Evolutionary conservation across 345 rosid species (phyloP), one percentile per base, ranked within the genome.

Genomic region (Rhodamnia argentea): DNA sequence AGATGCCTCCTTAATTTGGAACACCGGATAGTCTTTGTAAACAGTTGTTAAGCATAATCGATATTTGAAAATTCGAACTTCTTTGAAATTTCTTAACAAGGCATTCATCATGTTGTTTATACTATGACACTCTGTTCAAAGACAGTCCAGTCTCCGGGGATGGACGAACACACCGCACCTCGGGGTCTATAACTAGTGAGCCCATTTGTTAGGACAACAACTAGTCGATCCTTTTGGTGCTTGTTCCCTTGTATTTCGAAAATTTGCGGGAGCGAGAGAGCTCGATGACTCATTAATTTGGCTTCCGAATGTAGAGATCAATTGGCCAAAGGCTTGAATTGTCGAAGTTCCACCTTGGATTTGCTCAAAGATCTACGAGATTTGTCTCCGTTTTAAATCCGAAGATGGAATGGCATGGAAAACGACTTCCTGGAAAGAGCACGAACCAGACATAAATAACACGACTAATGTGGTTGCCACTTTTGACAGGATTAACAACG

Each of bases 31-130:
- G 15, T 29, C 42, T 64, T 29, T 15, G 15, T 7, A 2, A 8
- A 1, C 76, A 37, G 0, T 18, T 10, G 13, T 70, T 23, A 3
- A 10, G 47, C 47, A 37, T 2, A 20, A 5, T 8, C 44, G 2
- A 14, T 29, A 4, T 9, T 16, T 37, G 47, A 70, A 16, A 70
- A 5, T 32, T 5, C 40, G 10, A 6, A 32, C 44, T 64, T 16
- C 76, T 32, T 32, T 64, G 24, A 32, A 64, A 16, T 10, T 64
- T 32, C 24, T 32, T 32, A 32, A 64, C 44, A 32, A 16, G 12
- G 44, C 44, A 10, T 32, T 18, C 44, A 8, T 64, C 44, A 64
- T 4, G 44, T 9, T 32, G 6, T 18, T 64, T 18, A 24, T 32
- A 1, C 13, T 6, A 5, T 32, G 78, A 32, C 24, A 18, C 44